A percentile compares a stretch with the other conserved stretches of the same genome.
Conservation (phyloP, 2,329 filamentous ascomycete species). For the Orbilia ellipsospora region DNA sequence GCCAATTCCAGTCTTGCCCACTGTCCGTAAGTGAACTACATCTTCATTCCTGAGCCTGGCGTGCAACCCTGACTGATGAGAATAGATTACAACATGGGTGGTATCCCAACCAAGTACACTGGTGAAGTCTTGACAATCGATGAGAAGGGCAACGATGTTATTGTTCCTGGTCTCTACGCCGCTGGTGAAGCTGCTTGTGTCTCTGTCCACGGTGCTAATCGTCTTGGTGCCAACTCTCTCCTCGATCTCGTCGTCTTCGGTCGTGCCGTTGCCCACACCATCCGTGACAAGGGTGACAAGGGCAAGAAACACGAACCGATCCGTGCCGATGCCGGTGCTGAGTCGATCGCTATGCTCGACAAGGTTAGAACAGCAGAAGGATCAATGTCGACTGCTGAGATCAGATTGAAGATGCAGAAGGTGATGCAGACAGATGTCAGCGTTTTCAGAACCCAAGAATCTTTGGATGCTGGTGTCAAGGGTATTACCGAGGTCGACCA, state of each 20-base stretch:
- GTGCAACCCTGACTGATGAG: slow-evolving; percentile 61
- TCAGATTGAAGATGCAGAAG: slow-evolving; percentile 95
- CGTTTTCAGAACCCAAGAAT: slow-evolving; percentile 95
- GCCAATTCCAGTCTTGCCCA: slow-evolving; percentile 67
- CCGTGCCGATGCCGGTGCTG: slow-evolving; percentile 84
- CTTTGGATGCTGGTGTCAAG: slow-evolving; percentile 89
- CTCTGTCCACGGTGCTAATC: slow-evolving; percentile 97
- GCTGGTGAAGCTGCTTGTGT: slow-evolving; percentile 98
- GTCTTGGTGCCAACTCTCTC: slow-evolving; percentile 96
- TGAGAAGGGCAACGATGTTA: slow-evolving; percentile 83
- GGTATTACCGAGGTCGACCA: slow-evolving; percentile 87
- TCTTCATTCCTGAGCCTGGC: background rate
- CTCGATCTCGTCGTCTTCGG: slow-evolving; percentile 98
- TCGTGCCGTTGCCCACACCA: slow-evolving; percentile 95
- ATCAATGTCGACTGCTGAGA: slow-evolving; percentile 85
- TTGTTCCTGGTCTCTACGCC: slow-evolving; percentile 93
- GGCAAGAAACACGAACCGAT: slow-evolving; percentile 82
- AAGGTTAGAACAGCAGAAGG: slow-evolving; percentile 84
- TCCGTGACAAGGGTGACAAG: slow-evolving; percentile 91
- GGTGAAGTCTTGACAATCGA: slow-evolving; percentile 94
- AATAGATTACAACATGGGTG: slow-evolving; percentile 95
- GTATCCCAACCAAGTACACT: slow-evolving; percentile 97
- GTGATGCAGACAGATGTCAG: slow-evolving; percentile 97
- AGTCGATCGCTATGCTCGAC: slow-evolving; percentile 87
- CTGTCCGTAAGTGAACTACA: slow-evolving; percentile 62